Evolutionary conservation across 441 rosid genomes (phyloP).

Genomic region (Mallotus repandus): DNA sequence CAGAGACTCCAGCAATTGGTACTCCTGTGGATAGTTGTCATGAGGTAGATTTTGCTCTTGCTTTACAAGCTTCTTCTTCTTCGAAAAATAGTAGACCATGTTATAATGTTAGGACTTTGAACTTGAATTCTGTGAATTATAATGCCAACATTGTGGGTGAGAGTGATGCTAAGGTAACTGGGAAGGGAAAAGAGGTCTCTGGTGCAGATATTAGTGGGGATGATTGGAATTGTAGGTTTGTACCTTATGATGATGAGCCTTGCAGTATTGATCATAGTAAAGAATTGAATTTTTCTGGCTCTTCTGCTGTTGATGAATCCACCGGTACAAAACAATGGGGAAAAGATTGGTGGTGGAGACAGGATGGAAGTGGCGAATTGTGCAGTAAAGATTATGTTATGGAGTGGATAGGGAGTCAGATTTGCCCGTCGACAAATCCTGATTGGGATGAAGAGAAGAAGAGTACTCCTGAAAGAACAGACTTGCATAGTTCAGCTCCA

Average conservation of each 20-base stretch:
- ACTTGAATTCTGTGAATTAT: slow-evolving; percentile 45
- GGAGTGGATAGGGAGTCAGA: slow-evolving; percentile 99
- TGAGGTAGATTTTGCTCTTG: slow-evolving; percentile 92
- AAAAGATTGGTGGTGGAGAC: slow-evolving; percentile 99
- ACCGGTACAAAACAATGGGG: slow-evolving; percentile 77
- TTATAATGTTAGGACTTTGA: slow-evolving; percentile 55
- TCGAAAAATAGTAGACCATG: slow-evolving; percentile 64
- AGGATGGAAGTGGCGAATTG: slow-evolving; percentile 88
- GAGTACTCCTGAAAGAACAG: slow-evolving; percentile 40
- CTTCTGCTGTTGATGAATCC: slow-evolving; percentile 40
- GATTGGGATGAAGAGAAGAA: slow-evolving; percentile 83
- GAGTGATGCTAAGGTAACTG: slow-evolving; percentile 35
- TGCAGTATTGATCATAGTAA: slow-evolving; percentile 50
- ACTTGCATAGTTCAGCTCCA: slow-evolving; percentile 39
- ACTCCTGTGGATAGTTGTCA: slow-evolving; percentile 62
- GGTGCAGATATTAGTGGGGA: slow-evolving; percentile 40
- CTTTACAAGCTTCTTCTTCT: slow-evolving; percentile 92
- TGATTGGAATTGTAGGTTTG: slow-evolving; percentile 61
- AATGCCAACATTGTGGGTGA: slow-evolving; percentile 47
- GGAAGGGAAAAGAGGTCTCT: slow-evolving; percentile 75
- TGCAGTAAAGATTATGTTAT: slow-evolving; percentile 91
- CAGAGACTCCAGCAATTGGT: slow-evolving; percentile 56
- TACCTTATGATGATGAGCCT: slow-evolving; percentile 54
- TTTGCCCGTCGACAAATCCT: slow-evolving; percentile 61
- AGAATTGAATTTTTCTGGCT: slow-evolving; percentile 50